Evolutionary conservation across 2,329 filamentous ascomycete genomes (phyloP).

Genomic region (Phaeophleospora eucalypticola): DNA sequence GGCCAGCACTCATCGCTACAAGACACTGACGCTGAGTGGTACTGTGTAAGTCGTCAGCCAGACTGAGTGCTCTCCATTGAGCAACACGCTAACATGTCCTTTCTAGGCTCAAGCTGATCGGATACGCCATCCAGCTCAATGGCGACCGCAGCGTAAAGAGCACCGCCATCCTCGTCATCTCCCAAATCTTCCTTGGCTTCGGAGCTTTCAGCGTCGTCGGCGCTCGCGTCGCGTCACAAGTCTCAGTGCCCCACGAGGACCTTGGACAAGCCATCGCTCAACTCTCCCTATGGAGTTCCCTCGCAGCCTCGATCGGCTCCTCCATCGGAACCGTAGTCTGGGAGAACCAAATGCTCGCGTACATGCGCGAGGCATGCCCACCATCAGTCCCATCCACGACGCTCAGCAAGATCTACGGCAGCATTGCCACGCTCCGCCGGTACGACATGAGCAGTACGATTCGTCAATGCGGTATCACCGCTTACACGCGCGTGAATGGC

Average conservation of each 20-base stretch:
- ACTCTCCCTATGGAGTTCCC: constrained; percentile 39
- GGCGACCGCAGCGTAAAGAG: constrained; percentile 31
- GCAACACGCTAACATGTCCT: not conserved
- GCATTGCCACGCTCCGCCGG: constrained; percentile 3
- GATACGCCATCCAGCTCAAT: constrained; percentile 36
- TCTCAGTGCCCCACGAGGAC: constrained; percentile 43
- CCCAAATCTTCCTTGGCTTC: constrained; percentile 38
- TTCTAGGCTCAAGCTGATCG: constrained; percentile 34
- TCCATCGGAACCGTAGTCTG: constrained; percentile 31
- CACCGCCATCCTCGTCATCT: constrained; percentile 34
- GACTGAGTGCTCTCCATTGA: not conserved
- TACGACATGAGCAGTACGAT: constrained; percentile 3
- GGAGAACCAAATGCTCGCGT: too few species aligned
- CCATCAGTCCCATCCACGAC: too few species aligned
- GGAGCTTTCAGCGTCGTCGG: constrained; percentile 40
- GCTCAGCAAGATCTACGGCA: constrained; percentile 3
- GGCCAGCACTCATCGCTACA: constrained; percentile 40
- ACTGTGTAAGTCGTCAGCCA: constrained; percentile 19
- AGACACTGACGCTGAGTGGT: constrained; percentile 40
- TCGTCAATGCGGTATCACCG: constrained; percentile 3
- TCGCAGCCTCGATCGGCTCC: constrained; percentile 39
- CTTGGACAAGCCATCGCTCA: constrained; percentile 39
- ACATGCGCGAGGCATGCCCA: too few species aligned
- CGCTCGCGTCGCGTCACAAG: constrained; percentile 39
- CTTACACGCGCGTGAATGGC: constrained; percentile 6